A percentile compares a stretch with the other conserved stretches of the same genome.
These are phyloP conservation scores for Fusarium setosum DNA, from an alignment of 2,329 filamentous ascomycete genomes.

Conservation along the genomic window DNA sequence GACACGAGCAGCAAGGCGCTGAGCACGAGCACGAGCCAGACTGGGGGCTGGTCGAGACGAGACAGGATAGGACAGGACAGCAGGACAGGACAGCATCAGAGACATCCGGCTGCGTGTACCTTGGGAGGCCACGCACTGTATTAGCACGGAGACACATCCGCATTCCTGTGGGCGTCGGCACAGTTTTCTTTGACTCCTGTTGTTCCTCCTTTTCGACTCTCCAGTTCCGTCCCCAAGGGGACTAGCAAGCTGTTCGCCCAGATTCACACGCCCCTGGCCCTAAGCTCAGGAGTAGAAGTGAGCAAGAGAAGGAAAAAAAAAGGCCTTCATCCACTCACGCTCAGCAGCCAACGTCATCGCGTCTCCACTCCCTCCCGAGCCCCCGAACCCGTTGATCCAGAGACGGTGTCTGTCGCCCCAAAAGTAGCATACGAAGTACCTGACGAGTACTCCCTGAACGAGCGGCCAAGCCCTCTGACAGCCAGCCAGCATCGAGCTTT, in stretches of 20 bases:
- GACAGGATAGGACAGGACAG: too few species aligned
- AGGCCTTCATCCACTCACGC: conserved; percentile 8
- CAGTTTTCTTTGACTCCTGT: conserved; percentile 3
- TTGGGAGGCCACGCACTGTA: conserved; percentile 17
- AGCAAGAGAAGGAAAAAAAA: conserved; percentile 1
- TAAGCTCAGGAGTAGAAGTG: conserved; percentile 1
- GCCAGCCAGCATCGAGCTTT: conserved; percentile 32
- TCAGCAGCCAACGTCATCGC: conserved; percentile 44
- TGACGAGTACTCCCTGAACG: conserved; percentile 21
- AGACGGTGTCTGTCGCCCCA: conserved; percentile 22
- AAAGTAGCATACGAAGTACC: conserved; percentile 34
- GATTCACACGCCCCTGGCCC: neutral
- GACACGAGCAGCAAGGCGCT: conserved; percentile 21
- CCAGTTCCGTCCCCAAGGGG: neutral
- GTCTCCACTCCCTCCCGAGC: conserved; percentile 44
- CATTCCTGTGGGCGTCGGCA: conserved; percentile 6
- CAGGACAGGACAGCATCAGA: too few species aligned
- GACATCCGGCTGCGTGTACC: conserved; percentile 15
- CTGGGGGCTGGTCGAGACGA: conserved; percentile 17
- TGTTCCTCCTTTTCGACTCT: neutral
- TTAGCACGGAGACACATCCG: conserved; percentile 13
- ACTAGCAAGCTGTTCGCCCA: neutral
- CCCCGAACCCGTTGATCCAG: conserved; percentile 46
- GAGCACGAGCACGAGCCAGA: conserved; percentile 27
- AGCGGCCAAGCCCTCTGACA: conserved; percentile 1